Conservation (phyloP, 2,329 filamentous ascomycete genomes). For the Sphaceloma murrayae region DNA sequence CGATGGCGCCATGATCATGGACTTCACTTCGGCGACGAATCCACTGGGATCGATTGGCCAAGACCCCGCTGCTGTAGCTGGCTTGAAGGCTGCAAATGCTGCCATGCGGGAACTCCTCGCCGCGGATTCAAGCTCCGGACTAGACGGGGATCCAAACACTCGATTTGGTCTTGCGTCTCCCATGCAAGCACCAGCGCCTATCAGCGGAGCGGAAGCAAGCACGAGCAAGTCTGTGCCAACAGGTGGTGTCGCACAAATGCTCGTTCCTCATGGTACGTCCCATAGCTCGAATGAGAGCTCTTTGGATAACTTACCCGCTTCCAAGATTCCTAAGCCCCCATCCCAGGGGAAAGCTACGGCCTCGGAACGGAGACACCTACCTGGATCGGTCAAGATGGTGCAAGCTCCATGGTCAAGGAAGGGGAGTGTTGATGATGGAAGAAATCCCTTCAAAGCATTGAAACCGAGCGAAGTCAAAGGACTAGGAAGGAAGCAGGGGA, state of each 20-base stretch:
- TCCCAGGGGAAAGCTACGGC: too few relatives aligned
- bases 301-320: background rate
- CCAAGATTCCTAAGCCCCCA: slow-evolving; percentile 4
- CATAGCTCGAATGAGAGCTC: too few relatives aligned
- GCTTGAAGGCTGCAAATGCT: too few relatives aligned
- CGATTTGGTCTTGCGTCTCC: too few relatives aligned
- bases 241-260: too few relatives aligned
- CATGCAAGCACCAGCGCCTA: too few relatives aligned
- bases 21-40: slow-evolving; percentile 1
- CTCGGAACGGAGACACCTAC: background rate
- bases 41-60: background rate
- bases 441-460: background rate
- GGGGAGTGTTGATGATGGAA: background rate
- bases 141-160: too few relatives aligned
- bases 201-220: too few relatives aligned
- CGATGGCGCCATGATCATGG: slow-evolving; percentile 1
- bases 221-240: too few relatives aligned
- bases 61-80: background rate
- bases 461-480: slow-evolving; percentile 14
- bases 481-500: slow-evolving; percentile 13
- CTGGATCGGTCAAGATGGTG: slow-evolving; percentile 2
- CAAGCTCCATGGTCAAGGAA: slow-evolving; percentile 2
- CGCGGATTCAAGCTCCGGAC: too few relatives aligned
- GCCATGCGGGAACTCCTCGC: too few relatives aligned
- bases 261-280: too few relatives aligned